phyloP scores from a whole-genome alignment of 1,284 basidiomycete species.

The Schizopora paradoxa region DNA sequence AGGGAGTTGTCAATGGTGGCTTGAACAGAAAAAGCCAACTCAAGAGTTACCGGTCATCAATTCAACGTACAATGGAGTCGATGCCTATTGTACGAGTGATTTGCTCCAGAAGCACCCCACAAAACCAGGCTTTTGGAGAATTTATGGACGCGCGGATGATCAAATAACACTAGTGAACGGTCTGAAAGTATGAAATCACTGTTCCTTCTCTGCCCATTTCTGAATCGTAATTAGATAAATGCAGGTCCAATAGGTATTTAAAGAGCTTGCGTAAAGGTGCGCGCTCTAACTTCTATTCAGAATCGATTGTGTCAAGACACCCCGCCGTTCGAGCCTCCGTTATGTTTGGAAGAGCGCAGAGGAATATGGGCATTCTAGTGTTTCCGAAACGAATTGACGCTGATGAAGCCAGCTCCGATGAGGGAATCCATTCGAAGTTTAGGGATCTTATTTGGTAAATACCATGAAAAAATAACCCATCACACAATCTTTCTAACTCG shows the following conservation, averaged over 20 bases:
- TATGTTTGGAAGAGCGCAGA: conserved; percentile 37
- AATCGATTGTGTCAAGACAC: conserved; percentile 33
- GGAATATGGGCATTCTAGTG: conserved; percentile 39
- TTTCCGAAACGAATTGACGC: no score
- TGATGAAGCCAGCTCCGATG: no score
- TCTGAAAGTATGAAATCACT: no score
- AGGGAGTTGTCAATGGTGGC: neutral
- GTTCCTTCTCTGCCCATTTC: no score
- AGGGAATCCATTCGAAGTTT: conserved; percentile 6
- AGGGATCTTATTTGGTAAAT: conserved; percentile 9
- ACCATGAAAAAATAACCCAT: no score
- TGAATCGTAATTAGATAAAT: no score
- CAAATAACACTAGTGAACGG: conserved; percentile 48
- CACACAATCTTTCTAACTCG: no score
- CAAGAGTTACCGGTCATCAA: conserved; percentile 22
- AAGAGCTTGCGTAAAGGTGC: neutral
- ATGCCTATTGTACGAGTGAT: conserved; percentile 37
- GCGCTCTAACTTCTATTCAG: conserved; percentile 24
- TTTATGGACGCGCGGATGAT: conserved; percentile 44
- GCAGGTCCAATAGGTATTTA: conserved; percentile 36
- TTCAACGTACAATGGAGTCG: conserved; percentile 22
- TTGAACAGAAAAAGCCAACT: no score
- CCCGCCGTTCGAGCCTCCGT: conserved; percentile 29
- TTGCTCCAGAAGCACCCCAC: conserved; percentile 41
- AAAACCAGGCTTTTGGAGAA: conserved; percentile 37